These are phyloP conservation scores for Aegilops longissima DNA, from an alignment of 176 grass and related monocot genomes.

Conservation along the genomic window DNA sequence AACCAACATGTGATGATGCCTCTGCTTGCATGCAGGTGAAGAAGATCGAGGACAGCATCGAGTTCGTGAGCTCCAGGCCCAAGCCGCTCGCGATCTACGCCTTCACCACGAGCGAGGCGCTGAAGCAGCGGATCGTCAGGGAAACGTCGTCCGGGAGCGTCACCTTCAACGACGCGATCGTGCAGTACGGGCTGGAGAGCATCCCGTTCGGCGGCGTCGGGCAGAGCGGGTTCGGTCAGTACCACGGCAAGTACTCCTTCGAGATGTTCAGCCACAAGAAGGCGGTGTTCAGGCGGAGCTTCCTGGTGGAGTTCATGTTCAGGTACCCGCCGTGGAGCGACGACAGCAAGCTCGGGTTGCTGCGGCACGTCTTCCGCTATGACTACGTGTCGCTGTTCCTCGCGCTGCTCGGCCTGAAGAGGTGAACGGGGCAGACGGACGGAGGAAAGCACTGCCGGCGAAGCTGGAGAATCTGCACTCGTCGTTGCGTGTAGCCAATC, in stretches of 20 bases:
- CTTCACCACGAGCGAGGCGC: constrained; percentile 64
- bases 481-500: neutral
- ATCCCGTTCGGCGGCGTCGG: constrained; percentile 84
- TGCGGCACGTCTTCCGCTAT: constrained; percentile 51
- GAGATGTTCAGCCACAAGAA: constrained; percentile 91
- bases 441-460: neutral
- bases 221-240: constrained; percentile 68
- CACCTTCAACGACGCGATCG: constrained; percentile 68
- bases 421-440: neutral
- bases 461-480: neutral
- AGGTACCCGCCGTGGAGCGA: constrained; percentile 78
- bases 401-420: constrained; percentile 50
- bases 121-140: constrained; percentile 53
- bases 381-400: constrained; percentile 57
- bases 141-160: constrained; percentile 81
- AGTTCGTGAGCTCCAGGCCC: constrained; percentile 55
- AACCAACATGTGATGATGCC: neutral
- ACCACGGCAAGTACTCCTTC: constrained; percentile 92
- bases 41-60: constrained; percentile 85
- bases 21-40: constrained; percentile 53
- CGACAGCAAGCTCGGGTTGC: constrained; percentile 46
- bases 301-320: constrained; percentile 49
- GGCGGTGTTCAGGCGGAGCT: constrained; percentile 62
- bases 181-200: constrained; percentile 57
- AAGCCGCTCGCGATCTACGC: constrained; percentile 80